Base-by-base conservation (phyloP, 257 asterid species). In the Henckelia pumila region DNA sequence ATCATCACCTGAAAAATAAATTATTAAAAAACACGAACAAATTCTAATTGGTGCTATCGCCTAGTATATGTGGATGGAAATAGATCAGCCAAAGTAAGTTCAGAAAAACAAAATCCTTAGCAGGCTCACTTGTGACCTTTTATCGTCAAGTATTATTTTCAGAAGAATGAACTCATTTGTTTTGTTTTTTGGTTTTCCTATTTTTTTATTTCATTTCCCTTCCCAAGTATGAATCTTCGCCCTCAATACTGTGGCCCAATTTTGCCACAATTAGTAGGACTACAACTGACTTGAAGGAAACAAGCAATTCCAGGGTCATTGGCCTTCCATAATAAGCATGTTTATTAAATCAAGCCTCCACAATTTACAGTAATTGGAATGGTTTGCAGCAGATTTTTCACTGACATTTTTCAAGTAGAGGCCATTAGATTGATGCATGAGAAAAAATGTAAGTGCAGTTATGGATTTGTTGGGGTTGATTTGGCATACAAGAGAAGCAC, bases 1-100 rank as follows among this genome's bases (percentile, higher is more conserved):
- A 93, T 93, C 98, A 93, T 93, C 65, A 88, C 97, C 98, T 92
- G 81, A 76, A 25, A 75, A 67, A 61, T 55, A 77, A 44, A 29
- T 21, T 33, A 66, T 3, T 3, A 29, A 35, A 66, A 59, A 24
- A 20, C 24, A 75, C 69, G 64, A 56, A 68, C 61, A 13, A 3
- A 13, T 28, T 58, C 37, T 61, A 8, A 35, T 22, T 8, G 29
- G 65, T 20, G 33, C 59, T 59, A 35, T 35, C 17, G 72, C 64
- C 23, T 53, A 52, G 49, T 40, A 56, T 64, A 35, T 16, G 58
- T n/a, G 55, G 67, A 61, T 55, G 9, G 21, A 63, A 14, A 23
- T 3, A 61, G 24, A 50, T 32, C 29, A 55, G 69, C 30, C 21
- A 22, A 56, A 59, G 73, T 22, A 66, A 11, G 26, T 56, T 53